phyloP scores from a whole-genome alignment of 1,284 basidiomycete genomes.

The Ganoderma sinense region DNA sequence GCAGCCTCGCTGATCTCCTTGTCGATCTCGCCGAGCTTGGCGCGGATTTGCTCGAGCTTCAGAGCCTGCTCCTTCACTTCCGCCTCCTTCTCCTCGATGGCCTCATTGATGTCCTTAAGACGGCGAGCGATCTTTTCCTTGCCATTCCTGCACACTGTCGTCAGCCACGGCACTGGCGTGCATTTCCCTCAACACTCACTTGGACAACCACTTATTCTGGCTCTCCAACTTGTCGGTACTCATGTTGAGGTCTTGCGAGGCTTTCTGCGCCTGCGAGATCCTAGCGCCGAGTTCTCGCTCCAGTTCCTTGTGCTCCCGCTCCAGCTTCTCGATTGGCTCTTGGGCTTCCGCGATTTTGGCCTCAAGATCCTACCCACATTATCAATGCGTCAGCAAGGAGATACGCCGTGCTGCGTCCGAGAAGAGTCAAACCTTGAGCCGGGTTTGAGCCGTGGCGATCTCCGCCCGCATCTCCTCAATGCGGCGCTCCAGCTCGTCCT shows the following conservation, averaged over 20 bases:
- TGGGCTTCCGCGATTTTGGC: constrained; percentile 66
- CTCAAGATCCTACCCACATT: constrained; percentile 66
- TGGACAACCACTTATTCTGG: constrained; percentile 69
- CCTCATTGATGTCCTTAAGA: constrained; percentile 68
- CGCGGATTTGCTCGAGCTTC: constrained; percentile 62
- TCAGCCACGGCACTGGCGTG: background rate
- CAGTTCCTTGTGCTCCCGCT: constrained; percentile 63
- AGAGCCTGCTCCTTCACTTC: constrained; percentile 64
- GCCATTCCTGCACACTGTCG: constrained; percentile 64
- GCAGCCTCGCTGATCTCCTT: constrained; percentile 80
- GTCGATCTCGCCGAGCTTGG: constrained; percentile 62
- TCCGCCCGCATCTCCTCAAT: constrained; percentile 72
- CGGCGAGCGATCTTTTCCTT: constrained; percentile 71
- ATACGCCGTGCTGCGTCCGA: background rate
- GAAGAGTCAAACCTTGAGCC: constrained; percentile 35
- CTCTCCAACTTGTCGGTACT: constrained; percentile 69
- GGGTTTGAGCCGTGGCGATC: constrained; percentile 44
- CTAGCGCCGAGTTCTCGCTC: constrained; percentile 61
- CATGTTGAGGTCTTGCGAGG: constrained; percentile 71
- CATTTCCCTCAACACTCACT: constrained; percentile 47
- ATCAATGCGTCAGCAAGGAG: constrained; percentile 11
- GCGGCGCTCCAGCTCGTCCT: constrained; percentile 64
- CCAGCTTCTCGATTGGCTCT: constrained; percentile 73
- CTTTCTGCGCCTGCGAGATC: constrained; percentile 59
- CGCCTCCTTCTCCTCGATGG: constrained; percentile 66